Conservation (phyloP, 2,329 filamentous ascomycete genomes). For the Fusarium coffeatum region DNA sequence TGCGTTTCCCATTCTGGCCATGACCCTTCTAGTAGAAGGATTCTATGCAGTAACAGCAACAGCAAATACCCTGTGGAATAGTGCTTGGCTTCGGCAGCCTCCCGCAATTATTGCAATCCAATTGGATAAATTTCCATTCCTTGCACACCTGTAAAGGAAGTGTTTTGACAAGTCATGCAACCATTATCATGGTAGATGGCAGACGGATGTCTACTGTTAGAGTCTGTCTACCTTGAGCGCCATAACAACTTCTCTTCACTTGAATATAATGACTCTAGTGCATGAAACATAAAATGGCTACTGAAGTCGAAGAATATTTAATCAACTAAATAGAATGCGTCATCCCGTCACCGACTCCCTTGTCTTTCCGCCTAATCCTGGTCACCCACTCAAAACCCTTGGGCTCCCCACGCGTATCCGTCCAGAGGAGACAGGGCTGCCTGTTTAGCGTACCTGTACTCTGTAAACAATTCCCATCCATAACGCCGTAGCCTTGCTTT, state of each 20-base stretch:
- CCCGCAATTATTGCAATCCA: conserved; percentile 22
- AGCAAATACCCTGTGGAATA: conserved; percentile 11
- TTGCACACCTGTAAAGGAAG: not conserved
- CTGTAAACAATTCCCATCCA: conserved; percentile 12
- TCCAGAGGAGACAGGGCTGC: conserved; percentile 21
- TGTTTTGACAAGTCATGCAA: not conserved
- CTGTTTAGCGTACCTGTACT: conserved; percentile 3
- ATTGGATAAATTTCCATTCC: conserved; percentile 13
- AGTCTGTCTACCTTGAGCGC: not conserved
- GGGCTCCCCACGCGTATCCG: conserved; percentile 31
- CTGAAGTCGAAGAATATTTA: no score
- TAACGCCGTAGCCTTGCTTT: conserved; percentile 33
- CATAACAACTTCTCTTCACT: not conserved
- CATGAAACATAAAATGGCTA: no score
- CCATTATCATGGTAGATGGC: not conserved
- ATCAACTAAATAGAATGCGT: conserved; percentile 6
- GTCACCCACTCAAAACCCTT: conserved; percentile 35
- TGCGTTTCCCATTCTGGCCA: conserved; percentile 14
- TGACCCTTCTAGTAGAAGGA: not conserved
- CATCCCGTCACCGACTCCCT: conserved; percentile 38
- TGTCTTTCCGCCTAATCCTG: conserved; percentile 25
- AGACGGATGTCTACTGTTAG: no score
- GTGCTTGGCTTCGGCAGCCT: conserved; percentile 35
- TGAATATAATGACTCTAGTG: no score
- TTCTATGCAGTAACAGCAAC: not conserved